Evolutionary conservation across 441 rosid species (phyloP), one percentile per base, ranked within the genome.

Genomic region (Pelargonium australe): DNA sequence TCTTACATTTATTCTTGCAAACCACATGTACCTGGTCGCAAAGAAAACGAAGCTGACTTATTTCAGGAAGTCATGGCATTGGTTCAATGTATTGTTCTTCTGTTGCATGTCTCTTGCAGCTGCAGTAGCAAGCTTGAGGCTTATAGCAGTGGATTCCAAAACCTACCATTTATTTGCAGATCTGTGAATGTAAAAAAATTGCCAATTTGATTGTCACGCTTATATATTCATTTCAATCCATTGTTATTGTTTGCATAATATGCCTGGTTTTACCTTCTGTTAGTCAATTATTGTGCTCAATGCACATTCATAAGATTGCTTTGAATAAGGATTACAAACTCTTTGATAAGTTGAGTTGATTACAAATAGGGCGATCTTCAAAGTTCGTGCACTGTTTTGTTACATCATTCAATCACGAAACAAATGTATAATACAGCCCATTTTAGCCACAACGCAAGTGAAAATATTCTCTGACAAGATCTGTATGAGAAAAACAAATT

Each of bases 1-100:
- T 2, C 85, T 94, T 5, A 91, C 97, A 47, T 94, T 94, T 75
- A 91, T 94, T 57, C 85, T 94, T 4, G 97, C 96, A 7, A 87
- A 94, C 76, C 97, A 91, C 74, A 89, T 94, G 99, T 89, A 84
- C 67, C 68, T 89, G 40, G 69, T 73, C 34, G 96, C 96, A 16
- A 88, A 79, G 83, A 73, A 68, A 74, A 76, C 68, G 73, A 84
- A 85, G 67, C 71, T 91, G 63, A 74, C 61, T 25, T 25, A 85
- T 28, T 7, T 77, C 7, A 90, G 82, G 58, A 87, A 82, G 77
- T 64, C 74, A 5, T 93, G 98, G 98, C 98, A 91, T 74, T 90
- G 98, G 98, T 65, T 89, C 61, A 90, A 91, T 17, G 83, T 89
- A 62, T 65, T 69, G 2, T 80, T 91, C 81, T 93, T 93, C 37